phyloP scores from a whole-genome alignment of 371 early-diverging fungal genomes.

The Blastocladiella emersonii region DNA sequence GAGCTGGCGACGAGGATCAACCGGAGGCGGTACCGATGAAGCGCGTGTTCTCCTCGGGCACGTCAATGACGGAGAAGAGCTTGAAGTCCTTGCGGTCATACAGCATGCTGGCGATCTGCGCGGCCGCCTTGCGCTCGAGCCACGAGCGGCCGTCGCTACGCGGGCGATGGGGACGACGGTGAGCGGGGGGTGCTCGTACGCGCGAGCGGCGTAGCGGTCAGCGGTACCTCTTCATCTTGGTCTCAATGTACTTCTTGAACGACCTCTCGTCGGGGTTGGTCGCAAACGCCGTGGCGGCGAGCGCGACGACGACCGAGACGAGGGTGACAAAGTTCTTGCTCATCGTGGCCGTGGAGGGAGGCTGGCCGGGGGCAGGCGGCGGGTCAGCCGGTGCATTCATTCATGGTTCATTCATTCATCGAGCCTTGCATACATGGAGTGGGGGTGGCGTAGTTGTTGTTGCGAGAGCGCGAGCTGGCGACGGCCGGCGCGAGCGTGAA shows the following conservation, averaged over 20 bases:
- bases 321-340: too few relatives aligned
- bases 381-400: too few relatives aligned
- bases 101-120: not conserved
- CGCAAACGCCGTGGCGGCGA: not conserved
- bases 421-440: too few relatives aligned
- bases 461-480: too few relatives aligned
- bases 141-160: not conserved
- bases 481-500: too few relatives aligned
- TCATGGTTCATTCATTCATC: too few relatives aligned
- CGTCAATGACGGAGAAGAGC: slow-evolving; percentile 3
- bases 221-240: not conserved
- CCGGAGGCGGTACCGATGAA: not conserved
- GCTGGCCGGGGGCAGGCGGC: too few relatives aligned
- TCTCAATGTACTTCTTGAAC: slow-evolving; percentile 2
- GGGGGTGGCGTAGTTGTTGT: too few relatives aligned
- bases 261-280: slow-evolving; percentile 1
- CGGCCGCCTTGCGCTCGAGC: slow-evolving; percentile 1
- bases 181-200: not conserved
- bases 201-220: not conserved
- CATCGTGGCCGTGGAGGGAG: too few relatives aligned
- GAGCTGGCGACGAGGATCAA: not conserved
- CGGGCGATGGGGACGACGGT: too few relatives aligned
- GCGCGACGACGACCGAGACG: not conserved
- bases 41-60: slow-evolving; percentile 4
- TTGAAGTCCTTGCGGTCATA: slow-evolving; percentile 6